Evolutionary conservation across 176 grass and related monocot species (phyloP), one percentile per base, ranked within the genome.

Genomic region (Melocanna baccifera): DNA sequence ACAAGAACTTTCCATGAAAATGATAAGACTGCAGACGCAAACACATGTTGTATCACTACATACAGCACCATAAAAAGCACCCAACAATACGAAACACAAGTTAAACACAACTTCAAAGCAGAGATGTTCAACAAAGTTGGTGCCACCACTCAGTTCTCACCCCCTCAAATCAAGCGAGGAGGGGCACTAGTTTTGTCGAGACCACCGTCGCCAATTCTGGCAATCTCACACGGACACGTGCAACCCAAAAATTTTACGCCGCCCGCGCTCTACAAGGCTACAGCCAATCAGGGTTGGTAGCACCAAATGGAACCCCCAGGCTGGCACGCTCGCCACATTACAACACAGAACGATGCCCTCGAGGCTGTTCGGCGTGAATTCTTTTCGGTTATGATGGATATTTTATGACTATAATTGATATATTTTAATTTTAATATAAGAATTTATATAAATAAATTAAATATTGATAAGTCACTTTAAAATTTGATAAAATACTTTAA

Each of bases 121-220:
- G 26, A 25, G 15, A 20, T 6, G 22, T 37, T n/a, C 12, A 6
- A 10, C 45, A 67, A 20, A 32, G n/a, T 32, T 12, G 75, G n/a
- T 29, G 36, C 9, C 12, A 79, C 45, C 58, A 11, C 74, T 23
- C 22, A 4, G 16, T 34, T 2, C 48, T 51, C 70, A 9, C 12
- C 19, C 2, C 1, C 1, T 22, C 10, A 4, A 4, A 14, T 3
- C 11, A 10, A 30, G 28, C 16, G 14, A 48, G 32, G 67, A 64
- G 2, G 76, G 2, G 61, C 69, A 59, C 69, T 69, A 25, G 53
- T 77, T 76, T 46, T 75, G 78, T 77, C 64, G 41, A 71, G 55
- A 23, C 48, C 36, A 4, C 30, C 62, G 63, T 42, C 13, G 62
- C 70, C 69, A 65, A 74, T 29, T 52, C 76, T 16, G 46, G 46